A percentile compares a stretch with the other conserved stretches of the same genome.
Evolutionary conservation across 192 early-diverging fungal genomes (phyloP).

Genomic region (Podila epigama): DNA sequence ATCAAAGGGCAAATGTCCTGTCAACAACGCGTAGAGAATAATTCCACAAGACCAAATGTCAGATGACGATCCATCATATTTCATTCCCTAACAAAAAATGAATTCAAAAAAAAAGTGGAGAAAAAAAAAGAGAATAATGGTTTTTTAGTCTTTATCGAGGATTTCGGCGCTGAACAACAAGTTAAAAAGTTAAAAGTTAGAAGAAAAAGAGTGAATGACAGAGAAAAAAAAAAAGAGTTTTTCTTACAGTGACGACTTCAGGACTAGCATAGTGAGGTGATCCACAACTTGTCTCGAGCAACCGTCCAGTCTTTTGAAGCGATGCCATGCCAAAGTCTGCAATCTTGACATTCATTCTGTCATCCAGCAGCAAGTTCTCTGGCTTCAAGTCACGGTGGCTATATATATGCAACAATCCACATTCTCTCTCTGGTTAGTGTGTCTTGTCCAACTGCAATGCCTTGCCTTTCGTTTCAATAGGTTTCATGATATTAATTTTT

Average conservation of each 20-base stretch:
- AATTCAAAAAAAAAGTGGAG: no score
- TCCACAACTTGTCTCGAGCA: slow-evolving; percentile 69
- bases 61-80: slow-evolving; percentile 72
- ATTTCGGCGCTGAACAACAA: no score
- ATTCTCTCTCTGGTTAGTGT: not conserved
- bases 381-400: slow-evolving; percentile 74
- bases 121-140: no score
- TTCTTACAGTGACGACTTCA: slow-evolving; percentile 59
- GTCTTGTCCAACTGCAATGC: not conserved
- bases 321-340: slow-evolving; percentile 73
- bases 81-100: slow-evolving; percentile 57
- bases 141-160: no score
- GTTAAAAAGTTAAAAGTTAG: no score
- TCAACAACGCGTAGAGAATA: slow-evolving; percentile 78
- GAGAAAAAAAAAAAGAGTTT: not conserved
- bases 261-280: slow-evolving; percentile 81
- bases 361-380: slow-evolving; percentile 61
- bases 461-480: not conserved
- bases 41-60: slow-evolving; percentile 88
- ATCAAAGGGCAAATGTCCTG: slow-evolving; percentile 79
- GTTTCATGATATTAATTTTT: not conserved
- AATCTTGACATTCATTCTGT: slow-evolving; percentile 63
- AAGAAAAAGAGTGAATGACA: no score
- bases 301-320: slow-evolving; percentile 53
- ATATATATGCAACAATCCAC: not conserved